These are phyloP conservation scores for Botrytis porri DNA, from an alignment of 2,329 filamentous ascomycete species.

Conservation along the genomic window DNA sequence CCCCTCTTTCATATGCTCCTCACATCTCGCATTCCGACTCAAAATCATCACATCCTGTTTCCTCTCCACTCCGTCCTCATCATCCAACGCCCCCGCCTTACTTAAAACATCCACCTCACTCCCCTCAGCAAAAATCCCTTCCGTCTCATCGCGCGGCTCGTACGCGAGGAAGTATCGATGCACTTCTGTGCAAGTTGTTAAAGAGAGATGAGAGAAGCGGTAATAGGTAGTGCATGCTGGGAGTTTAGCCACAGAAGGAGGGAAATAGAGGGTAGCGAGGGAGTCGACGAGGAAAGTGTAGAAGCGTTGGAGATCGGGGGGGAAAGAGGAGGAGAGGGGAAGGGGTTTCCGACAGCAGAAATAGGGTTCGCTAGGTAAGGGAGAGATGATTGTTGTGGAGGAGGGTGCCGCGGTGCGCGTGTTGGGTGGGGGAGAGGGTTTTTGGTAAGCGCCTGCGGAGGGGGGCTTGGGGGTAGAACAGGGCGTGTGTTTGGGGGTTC, in stretches of 20 bases:
- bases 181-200: constrained; percentile 6
- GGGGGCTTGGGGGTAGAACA: background rate
- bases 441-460: background rate
- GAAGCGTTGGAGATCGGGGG: background rate
- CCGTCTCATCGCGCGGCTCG: background rate
- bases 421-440: background rate
- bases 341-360: constrained; percentile 1
- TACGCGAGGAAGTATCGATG: constrained; percentile 3
- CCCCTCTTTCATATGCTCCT: constrained; percentile 11
- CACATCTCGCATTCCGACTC: constrained; percentile 17
- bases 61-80: background rate
- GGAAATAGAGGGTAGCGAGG: background rate
- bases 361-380: background rate
- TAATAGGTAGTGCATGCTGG: background rate
- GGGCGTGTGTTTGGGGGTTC: background rate
- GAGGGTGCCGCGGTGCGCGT: background rate
- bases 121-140: background rate
- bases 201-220: constrained; percentile 2
- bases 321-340: background rate
- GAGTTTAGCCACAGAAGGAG: background rate
- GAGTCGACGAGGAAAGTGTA: constrained; percentile 10
- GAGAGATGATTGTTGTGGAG: background rate
- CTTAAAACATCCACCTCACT: background rate
- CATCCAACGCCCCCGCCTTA: background rate
- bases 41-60: constrained; percentile 19